Conservation (phyloP, 2,329 filamentous ascomycete genomes). For the Aureobasidium pullulans region DNA sequence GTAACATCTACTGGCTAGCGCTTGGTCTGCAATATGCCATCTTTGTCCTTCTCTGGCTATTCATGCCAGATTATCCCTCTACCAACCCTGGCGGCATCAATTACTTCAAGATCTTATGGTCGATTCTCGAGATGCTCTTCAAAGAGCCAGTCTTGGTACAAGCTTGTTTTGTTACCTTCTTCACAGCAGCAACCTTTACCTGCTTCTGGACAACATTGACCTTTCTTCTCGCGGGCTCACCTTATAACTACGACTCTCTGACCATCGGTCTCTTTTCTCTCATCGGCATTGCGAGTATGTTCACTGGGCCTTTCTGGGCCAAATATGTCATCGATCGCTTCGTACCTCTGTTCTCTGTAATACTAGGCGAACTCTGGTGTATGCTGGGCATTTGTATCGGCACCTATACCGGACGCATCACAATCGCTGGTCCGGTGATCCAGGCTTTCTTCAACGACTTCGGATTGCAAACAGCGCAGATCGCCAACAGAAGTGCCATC, state of each 20-base stretch:
- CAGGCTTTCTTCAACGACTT: conserved; percentile 66
- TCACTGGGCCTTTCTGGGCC: conserved; percentile 61
- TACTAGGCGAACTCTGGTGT: conserved; percentile 54
- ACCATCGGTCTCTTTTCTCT: conserved; percentile 72
- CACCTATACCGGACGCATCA: conserved; percentile 59
- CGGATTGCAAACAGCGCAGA: conserved; percentile 65
- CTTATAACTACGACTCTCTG: conserved; percentile 60
- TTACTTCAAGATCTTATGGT: conserved; percentile 59
- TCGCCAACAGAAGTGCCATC: conserved; percentile 64
- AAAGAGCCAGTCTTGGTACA: conserved; percentile 64
- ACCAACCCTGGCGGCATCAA: conserved; percentile 59
- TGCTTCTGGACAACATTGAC: conserved; percentile 70
- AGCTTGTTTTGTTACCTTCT: conserved; percentile 59
- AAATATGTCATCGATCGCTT: conserved; percentile 63
- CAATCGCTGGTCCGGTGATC: conserved; percentile 63
- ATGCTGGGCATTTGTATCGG: conserved; percentile 59
- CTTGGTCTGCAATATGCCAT: conserved; percentile 65
- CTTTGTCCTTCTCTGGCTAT: conserved; percentile 57
- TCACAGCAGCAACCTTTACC: conserved; percentile 56
- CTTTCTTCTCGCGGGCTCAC: conserved; percentile 64
- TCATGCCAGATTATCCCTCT: conserved; percentile 74
- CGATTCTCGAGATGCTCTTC: conserved; percentile 56
- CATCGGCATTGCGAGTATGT: conserved; percentile 64
- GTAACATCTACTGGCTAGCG: conserved; percentile 71
- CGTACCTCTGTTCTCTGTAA: conserved; percentile 58